Evolutionary conservation across 2,329 filamentous ascomycete genomes (phyloP).

Genomic region (Fusarium continuum): DNA sequence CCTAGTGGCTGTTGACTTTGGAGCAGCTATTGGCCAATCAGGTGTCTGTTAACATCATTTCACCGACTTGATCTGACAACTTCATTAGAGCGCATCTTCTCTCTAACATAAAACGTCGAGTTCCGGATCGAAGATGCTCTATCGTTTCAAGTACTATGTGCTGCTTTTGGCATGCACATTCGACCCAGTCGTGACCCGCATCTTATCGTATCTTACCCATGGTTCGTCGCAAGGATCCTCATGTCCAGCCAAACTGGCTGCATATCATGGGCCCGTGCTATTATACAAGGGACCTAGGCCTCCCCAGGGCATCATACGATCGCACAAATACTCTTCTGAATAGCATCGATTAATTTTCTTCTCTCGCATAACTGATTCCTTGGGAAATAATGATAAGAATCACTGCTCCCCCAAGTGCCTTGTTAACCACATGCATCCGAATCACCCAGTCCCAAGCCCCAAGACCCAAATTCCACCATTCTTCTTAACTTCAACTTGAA

Average conservation of each 20-base stretch:
- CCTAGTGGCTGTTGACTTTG: slow-evolving; percentile 35
- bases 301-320: not conserved
- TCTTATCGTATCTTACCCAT: slow-evolving; percentile 18
- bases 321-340: not conserved
- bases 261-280: slow-evolving; percentile 29
- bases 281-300: slow-evolving; percentile 1
- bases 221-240: slow-evolving; percentile 23
- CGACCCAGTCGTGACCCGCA: slow-evolving; percentile 18
- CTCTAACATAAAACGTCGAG: not conserved
- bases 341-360: too few species aligned
- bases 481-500: not conserved
- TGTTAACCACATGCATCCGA: not conserved
- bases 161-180: slow-evolving; percentile 16
- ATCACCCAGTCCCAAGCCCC: not conserved
- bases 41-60: not conserved
- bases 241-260: slow-evolving; percentile 1
- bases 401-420: too few species aligned
- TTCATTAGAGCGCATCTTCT: not conserved
- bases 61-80: slow-evolving; percentile 19
- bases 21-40: slow-evolving; percentile 12
- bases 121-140: not conserved
- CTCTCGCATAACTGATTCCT: too few species aligned
- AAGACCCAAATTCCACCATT: not conserved
- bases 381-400: too few species aligned
- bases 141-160: not conserved